A percentile compares a stretch with the other conserved stretches of the same genome.
phyloP scores from a whole-genome alignment of 345 rosid genomes.

The Pugionium dolabratum region DNA sequence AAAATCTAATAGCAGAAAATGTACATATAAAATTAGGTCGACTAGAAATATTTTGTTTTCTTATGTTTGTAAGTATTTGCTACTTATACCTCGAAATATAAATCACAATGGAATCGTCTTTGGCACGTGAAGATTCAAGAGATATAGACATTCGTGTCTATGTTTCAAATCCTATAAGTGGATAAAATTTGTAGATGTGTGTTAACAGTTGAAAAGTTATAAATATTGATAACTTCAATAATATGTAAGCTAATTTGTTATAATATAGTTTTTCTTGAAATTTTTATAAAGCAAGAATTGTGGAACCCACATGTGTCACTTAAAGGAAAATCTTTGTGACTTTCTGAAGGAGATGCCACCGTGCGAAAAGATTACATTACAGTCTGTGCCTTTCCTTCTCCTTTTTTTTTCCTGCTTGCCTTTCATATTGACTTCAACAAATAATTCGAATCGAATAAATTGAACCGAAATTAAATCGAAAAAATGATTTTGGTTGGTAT shows the following conservation, averaged over 20 bases:
- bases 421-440: background rate
- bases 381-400: conserved; percentile 32
- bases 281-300: background rate
- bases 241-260: conserved; percentile 1
- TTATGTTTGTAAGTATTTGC: conserved; percentile 27
- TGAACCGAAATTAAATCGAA: no score
- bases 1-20: conserved; percentile 4
- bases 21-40: conserved; percentile 9
- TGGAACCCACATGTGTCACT: conserved; percentile 32
- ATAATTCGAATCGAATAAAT: no score
- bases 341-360: conserved; percentile 37
- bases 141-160: background rate
- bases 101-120: background rate
- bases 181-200: no score
- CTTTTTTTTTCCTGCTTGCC: background rate
- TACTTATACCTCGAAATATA: conserved; percentile 8
- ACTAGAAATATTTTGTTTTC: conserved; percentile 23
- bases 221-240: no score
- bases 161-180: no score
- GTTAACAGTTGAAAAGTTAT: no score
- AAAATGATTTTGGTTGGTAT: no score
- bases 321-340: conserved; percentile 28
- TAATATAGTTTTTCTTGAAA: background rate
- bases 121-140: conserved; percentile 21
- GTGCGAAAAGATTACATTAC: conserved; percentile 30